A percentile compares a stretch with the other conserved stretches of the same genome.
phyloP scores from a whole-genome alignment of 1,284 basidiomycete genomes.

The Leucoagaricus sp. region DNA sequence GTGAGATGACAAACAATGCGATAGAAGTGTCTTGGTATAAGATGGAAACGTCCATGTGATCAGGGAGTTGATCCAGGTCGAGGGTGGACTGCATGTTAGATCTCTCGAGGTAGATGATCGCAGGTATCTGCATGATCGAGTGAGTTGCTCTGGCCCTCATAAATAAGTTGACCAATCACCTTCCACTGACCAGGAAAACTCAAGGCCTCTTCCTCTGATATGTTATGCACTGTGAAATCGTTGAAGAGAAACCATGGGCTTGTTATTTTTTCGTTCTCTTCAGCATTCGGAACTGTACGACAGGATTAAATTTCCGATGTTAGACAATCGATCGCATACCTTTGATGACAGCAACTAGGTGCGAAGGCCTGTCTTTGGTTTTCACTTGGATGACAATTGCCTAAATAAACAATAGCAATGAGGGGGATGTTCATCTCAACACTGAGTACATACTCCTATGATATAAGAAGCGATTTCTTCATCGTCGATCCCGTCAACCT shows the following conservation, averaged over 20 bases:
- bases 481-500: constrained; percentile 62
- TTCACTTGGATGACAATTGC: constrained; percentile 85
- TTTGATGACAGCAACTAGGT: constrained; percentile 89
- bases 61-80: constrained; percentile 69
- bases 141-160: neutral
- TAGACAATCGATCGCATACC: constrained; percentile 39
- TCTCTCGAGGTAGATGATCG: constrained; percentile 87
- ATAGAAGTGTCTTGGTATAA: constrained; percentile 88
- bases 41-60: constrained; percentile 72
- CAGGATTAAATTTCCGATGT: neutral
- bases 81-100: constrained; percentile 60
- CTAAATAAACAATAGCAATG: constrained; percentile 34
- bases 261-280: constrained; percentile 39
- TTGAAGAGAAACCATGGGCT: constrained; percentile 96
- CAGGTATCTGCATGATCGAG: constrained; percentile 64
- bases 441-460: constrained; percentile 57
- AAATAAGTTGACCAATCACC: constrained; percentile 46
- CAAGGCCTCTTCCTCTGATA: constrained; percentile 85
- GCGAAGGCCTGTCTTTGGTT: constrained; percentile 75
- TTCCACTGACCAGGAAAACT: constrained; percentile 93
- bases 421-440: neutral
- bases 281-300: constrained; percentile 63
- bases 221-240: constrained; percentile 89
- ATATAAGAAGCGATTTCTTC: constrained; percentile 63
- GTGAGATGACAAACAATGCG: constrained; percentile 58